Conservation (phyloP, 169 alveolate species). For the Cryptosporidium viatorum region DNA sequence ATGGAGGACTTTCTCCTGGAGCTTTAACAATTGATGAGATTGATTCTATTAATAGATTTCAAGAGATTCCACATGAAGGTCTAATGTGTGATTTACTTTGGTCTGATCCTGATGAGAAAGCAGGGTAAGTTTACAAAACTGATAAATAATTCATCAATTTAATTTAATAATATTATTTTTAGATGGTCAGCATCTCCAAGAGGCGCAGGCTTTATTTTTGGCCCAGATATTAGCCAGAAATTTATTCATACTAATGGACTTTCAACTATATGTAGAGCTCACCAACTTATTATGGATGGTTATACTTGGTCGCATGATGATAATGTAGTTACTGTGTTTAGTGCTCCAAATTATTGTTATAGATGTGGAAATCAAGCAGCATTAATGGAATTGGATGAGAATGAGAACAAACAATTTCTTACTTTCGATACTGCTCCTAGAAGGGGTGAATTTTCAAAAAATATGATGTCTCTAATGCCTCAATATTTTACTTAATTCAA, state of each 20-base stretch:
- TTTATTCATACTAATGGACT: conserved; percentile 93
- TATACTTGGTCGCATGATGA: conserved; percentile 91
- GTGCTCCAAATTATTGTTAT: conserved; percentile 96
- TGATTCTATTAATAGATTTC: conserved; percentile 83
- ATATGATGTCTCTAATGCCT: conserved; percentile 25
- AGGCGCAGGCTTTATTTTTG: conserved; percentile 98
- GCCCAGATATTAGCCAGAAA: conserved; percentile 92
- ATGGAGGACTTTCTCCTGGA: conserved; percentile 98
- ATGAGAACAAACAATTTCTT: conserved; percentile 87
- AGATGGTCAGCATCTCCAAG: conserved; percentile 96
- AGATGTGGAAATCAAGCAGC: conserved; percentile 96
- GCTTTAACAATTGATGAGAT: conserved; percentile 93
- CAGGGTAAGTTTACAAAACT: conserved; percentile 79
- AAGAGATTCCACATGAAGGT: conserved; percentile 98
- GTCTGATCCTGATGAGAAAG: conserved; percentile 96
- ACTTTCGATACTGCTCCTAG: conserved; percentile 92
- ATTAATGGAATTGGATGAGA: conserved; percentile 95
- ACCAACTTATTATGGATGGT: conserved; percentile 94
- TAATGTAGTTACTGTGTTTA: conserved; percentile 93
- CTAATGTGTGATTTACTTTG: conserved; percentile 98
- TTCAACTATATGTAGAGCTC: conserved; percentile 95
- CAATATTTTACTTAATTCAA: conserved; percentile 61
- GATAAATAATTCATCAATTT: background rate
- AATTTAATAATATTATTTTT: conserved; percentile 13
- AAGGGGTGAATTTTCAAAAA: conserved; percentile 76